phyloP scores from a whole-genome alignment of 2,329 filamentous ascomycete genomes.

The Cyanodermella asteris region DNA sequence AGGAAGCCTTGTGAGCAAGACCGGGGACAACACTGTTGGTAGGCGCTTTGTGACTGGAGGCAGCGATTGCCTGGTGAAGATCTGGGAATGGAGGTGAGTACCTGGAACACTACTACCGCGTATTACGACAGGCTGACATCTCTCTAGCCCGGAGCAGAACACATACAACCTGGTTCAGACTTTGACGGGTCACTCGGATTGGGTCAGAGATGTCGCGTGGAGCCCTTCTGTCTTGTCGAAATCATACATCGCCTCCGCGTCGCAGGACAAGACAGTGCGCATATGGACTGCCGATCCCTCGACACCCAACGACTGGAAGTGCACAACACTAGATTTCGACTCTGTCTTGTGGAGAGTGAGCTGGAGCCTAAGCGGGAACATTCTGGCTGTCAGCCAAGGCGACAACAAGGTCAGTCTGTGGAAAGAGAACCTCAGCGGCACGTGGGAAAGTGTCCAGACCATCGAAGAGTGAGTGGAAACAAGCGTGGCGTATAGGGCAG shows the following conservation, averaged over 20 bases:
- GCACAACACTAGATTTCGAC: conserved; percentile 71
- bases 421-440: conserved; percentile 93
- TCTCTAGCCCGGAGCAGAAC: conserved; percentile 24
- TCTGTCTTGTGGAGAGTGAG: conserved; percentile 85
- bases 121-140: conserved; percentile 5
- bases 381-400: conserved; percentile 75
- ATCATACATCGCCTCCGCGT: conserved; percentile 87
- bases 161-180: conserved; percentile 31
- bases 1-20: conserved; percentile 62
- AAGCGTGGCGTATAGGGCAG: no score
- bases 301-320: conserved; percentile 50
- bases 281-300: conserved; percentile 74
- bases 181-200: conserved; percentile 70
- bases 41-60: conserved; percentile 85
- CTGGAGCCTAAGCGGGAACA: conserved; percentile 94
- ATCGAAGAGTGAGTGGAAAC: conserved; percentile 53
- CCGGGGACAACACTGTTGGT: conserved; percentile 38
- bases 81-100: conserved; percentile 59
- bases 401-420: conserved; percentile 95
- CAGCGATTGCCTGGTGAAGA: conserved; percentile 78
- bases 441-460: conserved; percentile 94
- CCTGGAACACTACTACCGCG: conserved; percentile 11
- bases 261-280: conserved; percentile 88
- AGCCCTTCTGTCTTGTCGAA: conserved; percentile 86
- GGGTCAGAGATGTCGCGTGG: conserved; percentile 96